Conservation (phyloP, 2,329 filamentous ascomycete genomes). For the Stemphylium beticola region DNA sequence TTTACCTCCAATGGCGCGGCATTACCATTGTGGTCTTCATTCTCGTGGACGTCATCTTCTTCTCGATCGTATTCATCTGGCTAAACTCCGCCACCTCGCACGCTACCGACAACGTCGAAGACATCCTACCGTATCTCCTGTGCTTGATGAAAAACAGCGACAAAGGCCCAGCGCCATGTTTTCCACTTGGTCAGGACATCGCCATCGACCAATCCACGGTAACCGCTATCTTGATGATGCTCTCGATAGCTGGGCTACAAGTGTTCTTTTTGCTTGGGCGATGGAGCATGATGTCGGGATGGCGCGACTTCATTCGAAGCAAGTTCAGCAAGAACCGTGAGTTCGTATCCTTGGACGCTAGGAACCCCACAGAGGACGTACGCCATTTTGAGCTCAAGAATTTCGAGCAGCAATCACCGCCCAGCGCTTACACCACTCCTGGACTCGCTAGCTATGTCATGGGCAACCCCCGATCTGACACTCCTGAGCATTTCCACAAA, state of each 20-base stretch:
- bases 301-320: slow-evolving; percentile 69
- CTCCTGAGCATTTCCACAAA: slow-evolving; percentile 46
- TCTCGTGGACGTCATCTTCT: slow-evolving; percentile 89
- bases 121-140: slow-evolving; percentile 69
- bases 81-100: slow-evolving; percentile 68
- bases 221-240: slow-evolving; percentile 78
- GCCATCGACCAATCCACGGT: slow-evolving; percentile 79
- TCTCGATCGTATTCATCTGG: slow-evolving; percentile 88
- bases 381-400: slow-evolving; percentile 47
- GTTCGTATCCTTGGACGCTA: slow-evolving; percentile 88
- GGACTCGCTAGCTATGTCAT: slow-evolving; percentile 28
- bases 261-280: slow-evolving; percentile 81
- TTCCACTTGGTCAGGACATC: slow-evolving; percentile 63
- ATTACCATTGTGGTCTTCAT: slow-evolving; percentile 91
- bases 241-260: slow-evolving; percentile 85
- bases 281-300: slow-evolving; percentile 83
- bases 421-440: slow-evolving; percentile 36
- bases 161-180: slow-evolving; percentile 69
- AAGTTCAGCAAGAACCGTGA: slow-evolving; percentile 68
- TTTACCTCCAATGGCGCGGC: slow-evolving; percentile 92
- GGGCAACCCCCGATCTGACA: slow-evolving; percentile 29
- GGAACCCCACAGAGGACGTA: slow-evolving; percentile 39
- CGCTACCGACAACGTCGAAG: slow-evolving; percentile 61
- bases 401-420: slow-evolving; percentile 38
- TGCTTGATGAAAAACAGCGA: slow-evolving; percentile 69